Evolutionary conservation across 2,329 filamentous ascomycete genomes (phyloP).

Genomic region (Alternaria infectoria): DNA sequence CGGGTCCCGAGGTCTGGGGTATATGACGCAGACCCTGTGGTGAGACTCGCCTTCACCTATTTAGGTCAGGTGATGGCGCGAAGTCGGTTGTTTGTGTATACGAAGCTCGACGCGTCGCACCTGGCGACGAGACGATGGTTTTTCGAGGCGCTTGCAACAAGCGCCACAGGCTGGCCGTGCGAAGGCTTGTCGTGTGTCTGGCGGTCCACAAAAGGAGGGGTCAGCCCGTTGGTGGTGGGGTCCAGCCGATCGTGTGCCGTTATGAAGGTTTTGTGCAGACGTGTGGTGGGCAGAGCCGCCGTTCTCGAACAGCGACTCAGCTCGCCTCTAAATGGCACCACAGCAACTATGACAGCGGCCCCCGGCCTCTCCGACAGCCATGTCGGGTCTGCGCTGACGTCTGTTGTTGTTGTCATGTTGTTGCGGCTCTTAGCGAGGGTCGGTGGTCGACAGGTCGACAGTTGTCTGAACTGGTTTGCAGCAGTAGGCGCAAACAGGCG

Average conservation of each 20-base stretch:
- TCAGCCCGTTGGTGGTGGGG: constrained; percentile 43
- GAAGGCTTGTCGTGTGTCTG: constrained; percentile 16
- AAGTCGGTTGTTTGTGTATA: constrained; percentile 43
- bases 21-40: constrained; percentile 15
- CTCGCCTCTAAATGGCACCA: constrained; percentile 22
- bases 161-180: constrained; percentile 34
- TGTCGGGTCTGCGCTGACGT: constrained; percentile 11
- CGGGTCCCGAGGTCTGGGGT: constrained; percentile 24
- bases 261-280: constrained; percentile 46
- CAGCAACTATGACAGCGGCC: constrained; percentile 28
- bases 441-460: constrained; percentile 8
- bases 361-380: constrained; percentile 34
- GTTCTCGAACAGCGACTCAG: constrained; percentile 44
- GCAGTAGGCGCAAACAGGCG: constrained; percentile 9
- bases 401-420: constrained; percentile 10
- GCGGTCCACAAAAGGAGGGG: constrained; percentile 42
- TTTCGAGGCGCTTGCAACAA: constrained; percentile 29
- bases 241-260: constrained; percentile 24
- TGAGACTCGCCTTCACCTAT: constrained; percentile 6
- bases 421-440: constrained; percentile 9
- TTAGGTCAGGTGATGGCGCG: constrained; percentile 44
- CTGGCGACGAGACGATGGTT: constrained; percentile 36
- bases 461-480: constrained; percentile 15
- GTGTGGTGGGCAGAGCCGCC: constrained; percentile 20
- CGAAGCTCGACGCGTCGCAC: constrained; percentile 39